Percentiles rank a stretch among this genome's conserved stretches.
Conservation (phyloP, 1,284 basidiomycete genomes). For the Thelephora terrestris region DNA sequence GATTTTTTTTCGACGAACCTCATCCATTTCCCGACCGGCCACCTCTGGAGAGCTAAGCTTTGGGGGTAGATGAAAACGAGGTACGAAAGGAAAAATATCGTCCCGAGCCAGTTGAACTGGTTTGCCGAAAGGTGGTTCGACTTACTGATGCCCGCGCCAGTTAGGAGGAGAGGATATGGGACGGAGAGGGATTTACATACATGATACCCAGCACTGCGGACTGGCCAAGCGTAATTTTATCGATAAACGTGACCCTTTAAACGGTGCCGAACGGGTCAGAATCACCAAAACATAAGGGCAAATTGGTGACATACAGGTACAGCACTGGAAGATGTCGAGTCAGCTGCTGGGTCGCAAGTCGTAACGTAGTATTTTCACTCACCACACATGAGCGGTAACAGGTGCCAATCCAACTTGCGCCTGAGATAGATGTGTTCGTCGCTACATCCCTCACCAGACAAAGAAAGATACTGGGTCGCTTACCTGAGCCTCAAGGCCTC, state of each 20-base stretch:
- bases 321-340: conserved; percentile 28
- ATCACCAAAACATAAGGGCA: conserved; percentile 8
- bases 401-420: conserved; percentile 54
- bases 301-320: conserved; percentile 36
- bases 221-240: conserved; percentile 62
- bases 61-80: conserved; percentile 62
- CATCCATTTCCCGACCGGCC: conserved; percentile 76
- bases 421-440: conserved; percentile 22
- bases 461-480: conserved; percentile 12
- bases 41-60: conserved; percentile 62
- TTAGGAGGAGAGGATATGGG: too few relatives aligned
- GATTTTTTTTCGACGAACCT: conserved; percentile 9
- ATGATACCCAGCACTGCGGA: conserved; percentile 30
- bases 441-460: not conserved
- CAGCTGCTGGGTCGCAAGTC: conserved; percentile 14
- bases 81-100: conserved; percentile 61
- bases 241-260: conserved; percentile 57
- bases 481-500: conserved; percentile 47
- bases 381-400: conserved; percentile 67
- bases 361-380: conserved; percentile 23
- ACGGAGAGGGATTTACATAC: too few relatives aligned
- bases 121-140: conserved; percentile 24
- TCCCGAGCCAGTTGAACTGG: conserved; percentile 47
- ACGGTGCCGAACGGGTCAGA: not conserved
- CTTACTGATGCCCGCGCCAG: conserved; percentile 13